Percentiles rank a stretch among this genome's conserved stretches.
These are phyloP conservation scores for Harringtonia lauricola DNA, from an alignment of 2,329 filamentous ascomycete species.

Conservation along the genomic window DNA sequence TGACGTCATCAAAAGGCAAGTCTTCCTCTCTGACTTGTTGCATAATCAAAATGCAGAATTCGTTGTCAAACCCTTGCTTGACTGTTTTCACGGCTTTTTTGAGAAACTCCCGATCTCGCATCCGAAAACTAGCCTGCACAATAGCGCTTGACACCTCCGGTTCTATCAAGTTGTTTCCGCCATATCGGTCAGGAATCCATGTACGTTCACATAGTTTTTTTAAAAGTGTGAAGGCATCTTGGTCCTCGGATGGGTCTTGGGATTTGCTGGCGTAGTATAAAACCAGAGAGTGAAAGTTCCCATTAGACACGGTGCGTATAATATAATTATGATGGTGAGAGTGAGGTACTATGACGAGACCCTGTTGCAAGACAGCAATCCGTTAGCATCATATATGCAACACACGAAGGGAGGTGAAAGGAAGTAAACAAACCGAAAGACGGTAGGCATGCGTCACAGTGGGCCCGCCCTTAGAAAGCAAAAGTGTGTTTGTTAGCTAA, in stretches of 20 bases:
- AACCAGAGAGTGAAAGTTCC: neutral
- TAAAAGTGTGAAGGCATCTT: neutral
- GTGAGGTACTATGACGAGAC: neutral
- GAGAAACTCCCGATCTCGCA: neutral
- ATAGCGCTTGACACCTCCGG: neutral
- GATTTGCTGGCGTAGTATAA: neutral
- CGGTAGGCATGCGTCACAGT: conserved; percentile 1
- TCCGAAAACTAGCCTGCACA: neutral
- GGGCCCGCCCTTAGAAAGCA: neutral
- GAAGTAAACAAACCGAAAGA: neutral
- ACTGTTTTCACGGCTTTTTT: neutral
- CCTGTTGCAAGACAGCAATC: neutral
- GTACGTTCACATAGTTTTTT: neutral
- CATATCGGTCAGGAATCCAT: neutral
- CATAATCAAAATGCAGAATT: neutral
- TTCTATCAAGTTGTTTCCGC: neutral
- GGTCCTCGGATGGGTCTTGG: neutral
- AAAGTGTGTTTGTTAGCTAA: neutral
- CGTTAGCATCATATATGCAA: neutral
- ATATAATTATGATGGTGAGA: neutral
- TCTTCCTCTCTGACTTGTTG: neutral
- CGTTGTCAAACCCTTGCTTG: neutral
- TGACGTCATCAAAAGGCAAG: neutral
- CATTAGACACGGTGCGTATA: neutral
- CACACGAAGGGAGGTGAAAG: neutral